Conservation (phyloP, 2,329 filamentous ascomycete genomes). For the Cytospora leucostoma region DNA sequence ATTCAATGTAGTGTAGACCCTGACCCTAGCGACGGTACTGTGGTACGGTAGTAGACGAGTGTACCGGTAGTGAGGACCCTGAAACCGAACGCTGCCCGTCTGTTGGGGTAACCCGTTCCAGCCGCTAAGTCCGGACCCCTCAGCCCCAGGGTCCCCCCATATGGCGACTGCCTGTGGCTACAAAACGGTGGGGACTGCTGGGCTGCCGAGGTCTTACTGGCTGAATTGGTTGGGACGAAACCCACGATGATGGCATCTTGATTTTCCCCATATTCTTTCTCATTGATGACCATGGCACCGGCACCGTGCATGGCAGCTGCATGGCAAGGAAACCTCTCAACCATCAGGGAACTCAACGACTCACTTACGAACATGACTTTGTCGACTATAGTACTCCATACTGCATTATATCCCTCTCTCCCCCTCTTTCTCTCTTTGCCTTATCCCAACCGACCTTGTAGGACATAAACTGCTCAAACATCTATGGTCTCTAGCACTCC, state of each 20-base stretch:
- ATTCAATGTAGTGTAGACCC: too few species aligned
- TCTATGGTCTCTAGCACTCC: neutral
- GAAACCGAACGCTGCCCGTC: neutral
- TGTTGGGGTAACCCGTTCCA: neutral
- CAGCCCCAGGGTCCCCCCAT: neutral
- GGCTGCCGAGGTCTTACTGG: conserved; percentile 11
- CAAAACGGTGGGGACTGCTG: conserved; percentile 11
- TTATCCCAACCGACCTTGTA: too few species aligned
- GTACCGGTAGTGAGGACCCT: neutral
- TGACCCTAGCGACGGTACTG: too few species aligned
- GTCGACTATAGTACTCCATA: too few species aligned
- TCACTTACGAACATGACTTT: too few species aligned
- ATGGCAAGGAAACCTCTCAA: too few species aligned
- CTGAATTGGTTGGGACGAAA: conserved; percentile 1
- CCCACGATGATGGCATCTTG: conserved; percentile 18
- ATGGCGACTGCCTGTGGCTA: conserved; percentile 3
- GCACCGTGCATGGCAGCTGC: too few species aligned
- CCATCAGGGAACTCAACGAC: too few species aligned
- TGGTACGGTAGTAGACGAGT: neutral
- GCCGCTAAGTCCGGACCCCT: neutral
- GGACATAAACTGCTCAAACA: too few species aligned
- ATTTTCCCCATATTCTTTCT: neutral
- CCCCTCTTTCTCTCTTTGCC: too few species aligned
- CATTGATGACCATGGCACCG: neutral
- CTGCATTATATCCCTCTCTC: too few species aligned